These are phyloP conservation scores for Penicillium sp. DNA, from an alignment of 2,329 filamentous ascomycete genomes.

Conservation along the genomic window DNA sequence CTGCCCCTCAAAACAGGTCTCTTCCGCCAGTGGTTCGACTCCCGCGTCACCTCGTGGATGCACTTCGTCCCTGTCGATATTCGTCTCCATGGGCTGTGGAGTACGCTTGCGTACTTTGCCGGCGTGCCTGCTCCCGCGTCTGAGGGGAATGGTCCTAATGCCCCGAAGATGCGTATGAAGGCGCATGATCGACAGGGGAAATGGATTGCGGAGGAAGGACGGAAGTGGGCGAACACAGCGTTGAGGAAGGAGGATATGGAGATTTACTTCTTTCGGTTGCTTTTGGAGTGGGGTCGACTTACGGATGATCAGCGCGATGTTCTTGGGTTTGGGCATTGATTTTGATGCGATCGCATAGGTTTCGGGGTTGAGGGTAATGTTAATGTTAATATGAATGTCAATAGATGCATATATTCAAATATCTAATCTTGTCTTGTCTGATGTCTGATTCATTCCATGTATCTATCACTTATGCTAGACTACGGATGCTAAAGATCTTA, in stretches of 20 bases:
- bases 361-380: constrained; percentile 21
- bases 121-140: constrained; percentile 44
- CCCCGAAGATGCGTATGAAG: constrained; percentile 49
- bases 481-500: background rate
- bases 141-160: constrained; percentile 35
- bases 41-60: constrained; percentile 69
- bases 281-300: constrained; percentile 73
- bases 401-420: background rate
- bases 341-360: constrained; percentile 25
- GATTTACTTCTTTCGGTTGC: constrained; percentile 72
- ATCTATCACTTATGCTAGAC: background rate
- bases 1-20: constrained; percentile 68
- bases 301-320: constrained; percentile 59
- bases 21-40: constrained; percentile 77
- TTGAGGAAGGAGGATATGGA: constrained; percentile 72
- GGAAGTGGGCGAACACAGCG: constrained; percentile 62
- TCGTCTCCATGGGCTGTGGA: constrained; percentile 70
- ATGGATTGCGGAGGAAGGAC: constrained; percentile 65
- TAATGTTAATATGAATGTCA: background rate
- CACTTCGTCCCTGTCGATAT: constrained; percentile 78
- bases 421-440: background rate
- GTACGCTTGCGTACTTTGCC: constrained; percentile 70
- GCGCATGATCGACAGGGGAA: constrained; percentile 54
- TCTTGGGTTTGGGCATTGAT: constrained; percentile 38
- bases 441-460: background rate